These are phyloP conservation scores for Xylaria flabelliformis DNA, from an alignment of 495 filamentous ascomycete genomes.

Conservation along the genomic window DNA sequence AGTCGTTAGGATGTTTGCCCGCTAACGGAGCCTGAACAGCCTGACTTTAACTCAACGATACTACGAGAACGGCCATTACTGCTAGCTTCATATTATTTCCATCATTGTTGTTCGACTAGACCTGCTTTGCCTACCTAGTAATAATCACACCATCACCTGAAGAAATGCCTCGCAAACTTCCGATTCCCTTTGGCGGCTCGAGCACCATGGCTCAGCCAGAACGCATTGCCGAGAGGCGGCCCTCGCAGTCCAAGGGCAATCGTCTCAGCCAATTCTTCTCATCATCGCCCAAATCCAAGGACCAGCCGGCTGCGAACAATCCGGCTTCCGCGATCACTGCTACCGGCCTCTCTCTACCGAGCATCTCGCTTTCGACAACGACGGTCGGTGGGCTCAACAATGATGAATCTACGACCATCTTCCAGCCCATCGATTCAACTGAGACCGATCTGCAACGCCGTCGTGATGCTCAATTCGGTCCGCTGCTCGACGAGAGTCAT, in stretches of 20 bases:
- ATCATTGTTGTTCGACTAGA: constrained; percentile 16
- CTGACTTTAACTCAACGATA: neutral
- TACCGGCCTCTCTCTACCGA: constrained; percentile 80
- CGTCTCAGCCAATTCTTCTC: constrained; percentile 68
- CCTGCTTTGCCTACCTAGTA: constrained; percentile 29
- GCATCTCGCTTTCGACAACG: constrained; percentile 90
- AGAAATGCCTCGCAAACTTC: constrained; percentile 61
- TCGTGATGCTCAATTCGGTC: constrained; percentile 90
- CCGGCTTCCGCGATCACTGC: constrained; percentile 67
- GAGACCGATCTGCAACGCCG: constrained; percentile 77
- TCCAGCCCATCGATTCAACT: constrained; percentile 87
- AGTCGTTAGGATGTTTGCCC: neutral
- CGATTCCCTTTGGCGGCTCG: constrained; percentile 40
- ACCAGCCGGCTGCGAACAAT: constrained; percentile 57
- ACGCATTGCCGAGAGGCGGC: constrained; percentile 53
- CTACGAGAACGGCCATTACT: constrained; percentile 15
- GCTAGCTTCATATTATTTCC: constrained; percentile 23
- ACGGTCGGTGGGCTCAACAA: constrained; percentile 74
- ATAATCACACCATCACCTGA: constrained; percentile 19
- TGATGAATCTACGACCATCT: constrained; percentile 82
- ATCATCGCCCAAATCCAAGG: constrained; percentile 72
- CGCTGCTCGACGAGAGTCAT: constrained; percentile 78
- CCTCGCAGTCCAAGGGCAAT: constrained; percentile 64
- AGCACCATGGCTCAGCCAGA: constrained; percentile 45
- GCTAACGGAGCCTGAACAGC: neutral